These are phyloP conservation scores for Deinandra increscens DNA, from an alignment of 129 eudicot genomes.

Conservation along the genomic window DNA sequence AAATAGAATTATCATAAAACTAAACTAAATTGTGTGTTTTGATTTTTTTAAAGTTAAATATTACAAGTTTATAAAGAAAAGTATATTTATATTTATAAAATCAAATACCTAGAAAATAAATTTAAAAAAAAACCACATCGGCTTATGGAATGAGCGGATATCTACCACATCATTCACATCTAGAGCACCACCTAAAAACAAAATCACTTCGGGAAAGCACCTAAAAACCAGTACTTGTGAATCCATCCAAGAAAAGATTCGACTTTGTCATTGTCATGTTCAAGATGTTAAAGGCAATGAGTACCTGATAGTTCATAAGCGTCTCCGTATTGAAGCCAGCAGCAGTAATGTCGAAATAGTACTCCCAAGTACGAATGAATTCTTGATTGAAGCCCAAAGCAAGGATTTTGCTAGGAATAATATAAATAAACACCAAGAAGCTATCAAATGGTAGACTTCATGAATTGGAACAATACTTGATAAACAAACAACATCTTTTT, in stretches of 20 bases:
- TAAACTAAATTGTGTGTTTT: no score
- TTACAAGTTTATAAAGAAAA: no score
- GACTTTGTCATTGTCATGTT: neutral
- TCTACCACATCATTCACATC: no score
- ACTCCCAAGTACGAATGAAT: constrained; percentile 78
- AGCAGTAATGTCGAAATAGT: constrained; percentile 62
- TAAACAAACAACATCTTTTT: neutral
- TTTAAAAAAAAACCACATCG: no score
- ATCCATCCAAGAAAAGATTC: neutral
- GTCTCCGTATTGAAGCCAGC: constrained; percentile 65
- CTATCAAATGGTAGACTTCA: neutral
- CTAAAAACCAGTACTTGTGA: no score
- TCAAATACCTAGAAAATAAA: no score
- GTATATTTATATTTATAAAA: no score
- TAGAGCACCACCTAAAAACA: no score
- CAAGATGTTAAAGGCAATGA: neutral
- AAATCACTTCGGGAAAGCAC: no score
- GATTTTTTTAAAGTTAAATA: no score
- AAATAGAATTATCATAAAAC: no score
- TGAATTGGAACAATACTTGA: neutral
- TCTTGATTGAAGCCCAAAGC: constrained; percentile 69
- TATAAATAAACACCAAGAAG: neutral
- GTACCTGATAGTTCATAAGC: constrained; percentile 65
- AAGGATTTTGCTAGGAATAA: constrained; percentile 42
- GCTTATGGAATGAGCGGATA: no score